These are phyloP conservation scores for Trichoderma koningiopsis DNA, from an alignment of 2,329 filamentous ascomycete genomes.

Conservation along the genomic window DNA sequence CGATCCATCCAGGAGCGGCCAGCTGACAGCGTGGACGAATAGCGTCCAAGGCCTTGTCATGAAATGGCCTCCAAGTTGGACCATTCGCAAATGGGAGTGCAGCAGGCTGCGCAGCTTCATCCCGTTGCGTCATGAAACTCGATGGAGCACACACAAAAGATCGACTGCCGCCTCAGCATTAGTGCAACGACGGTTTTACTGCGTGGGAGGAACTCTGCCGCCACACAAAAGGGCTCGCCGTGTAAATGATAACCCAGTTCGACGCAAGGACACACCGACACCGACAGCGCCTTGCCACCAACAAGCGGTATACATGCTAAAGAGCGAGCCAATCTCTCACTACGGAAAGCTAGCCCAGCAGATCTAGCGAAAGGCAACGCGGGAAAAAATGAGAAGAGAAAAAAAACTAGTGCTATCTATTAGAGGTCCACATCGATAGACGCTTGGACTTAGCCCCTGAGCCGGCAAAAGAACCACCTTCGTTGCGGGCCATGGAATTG, in stretches of 20 bases:
- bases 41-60: conserved; percentile 13
- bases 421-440: conserved; percentile 4
- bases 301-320: conserved; percentile 6
- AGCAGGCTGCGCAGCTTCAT: conserved; percentile 10
- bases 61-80: neutral
- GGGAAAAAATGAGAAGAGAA: neutral
- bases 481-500: conserved; percentile 16
- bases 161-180: conserved; percentile 13
- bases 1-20: conserved; percentile 18
- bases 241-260: neutral
- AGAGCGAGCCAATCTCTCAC: conserved; percentile 6
- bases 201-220: neutral
- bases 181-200: neutral
- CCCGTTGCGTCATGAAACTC: conserved; percentile 16
- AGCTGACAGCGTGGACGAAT: conserved; percentile 17
- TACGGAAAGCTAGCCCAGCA: neutral
- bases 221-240: neutral
- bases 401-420: conserved; percentile 8
- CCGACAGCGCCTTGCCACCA: neutral
- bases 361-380: conserved; percentile 10
- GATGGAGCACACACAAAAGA: conserved; percentile 17
- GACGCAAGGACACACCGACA: neutral
- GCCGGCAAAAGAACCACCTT: conserved; percentile 18
- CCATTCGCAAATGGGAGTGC: neutral
- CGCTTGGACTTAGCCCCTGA: conserved; percentile 23